Percentiles rank a stretch among this genome's conserved stretches.
These are phyloP conservation scores for Phylloporus scabripes DNA, from an alignment of 768 basidiomycete species.

Conservation along the genomic window DNA sequence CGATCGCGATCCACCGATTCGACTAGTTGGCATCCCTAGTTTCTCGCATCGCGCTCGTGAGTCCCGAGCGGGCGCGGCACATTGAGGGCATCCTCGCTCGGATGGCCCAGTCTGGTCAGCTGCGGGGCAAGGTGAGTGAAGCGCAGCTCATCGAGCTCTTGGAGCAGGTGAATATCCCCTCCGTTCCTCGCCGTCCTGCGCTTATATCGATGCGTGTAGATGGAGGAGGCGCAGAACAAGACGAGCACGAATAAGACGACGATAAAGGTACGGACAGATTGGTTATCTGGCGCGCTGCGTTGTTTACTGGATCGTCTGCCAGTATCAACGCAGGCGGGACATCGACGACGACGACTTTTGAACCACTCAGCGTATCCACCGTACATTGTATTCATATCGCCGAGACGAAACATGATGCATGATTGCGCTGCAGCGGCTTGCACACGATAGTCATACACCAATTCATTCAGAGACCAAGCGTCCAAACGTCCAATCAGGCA, in stretches of 20 bases:
- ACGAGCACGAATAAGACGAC: slow-evolving; percentile 49
- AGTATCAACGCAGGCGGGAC: slow-evolving; percentile 65
- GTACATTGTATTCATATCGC: not conserved
- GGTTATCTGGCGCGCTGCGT: not conserved
- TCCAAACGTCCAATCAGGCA: slow-evolving; percentile 10
- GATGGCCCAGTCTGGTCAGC: slow-evolving; percentile 81
- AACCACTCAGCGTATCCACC: not conserved
- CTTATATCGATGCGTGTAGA: slow-evolving; percentile 31
- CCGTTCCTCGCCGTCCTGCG: slow-evolving; percentile 7
- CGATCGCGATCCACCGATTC: not conserved
- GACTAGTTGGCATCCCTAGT: slow-evolving; percentile 40
- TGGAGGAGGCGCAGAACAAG: slow-evolving; percentile 50
- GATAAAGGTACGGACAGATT: slow-evolving; percentile 44
- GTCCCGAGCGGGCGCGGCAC: slow-evolving; percentile 72
- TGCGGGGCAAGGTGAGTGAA: slow-evolving; percentile 73
- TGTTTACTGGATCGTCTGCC: slow-evolving; percentile 1
- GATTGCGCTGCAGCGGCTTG: no score
- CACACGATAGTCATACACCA: not conserved
- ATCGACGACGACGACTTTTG: slow-evolving; percentile 57
- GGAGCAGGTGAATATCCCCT: slow-evolving; percentile 56
- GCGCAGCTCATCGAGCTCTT: slow-evolving; percentile 78
- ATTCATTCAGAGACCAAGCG: no score
- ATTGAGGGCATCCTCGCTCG: slow-evolving; percentile 74
- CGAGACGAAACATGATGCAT: no score
- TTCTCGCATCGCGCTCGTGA: slow-evolving; percentile 82